phyloP scores from a whole-genome alignment of 2,329 filamentous ascomycete genomes.

The Claviceps sp. region DNA sequence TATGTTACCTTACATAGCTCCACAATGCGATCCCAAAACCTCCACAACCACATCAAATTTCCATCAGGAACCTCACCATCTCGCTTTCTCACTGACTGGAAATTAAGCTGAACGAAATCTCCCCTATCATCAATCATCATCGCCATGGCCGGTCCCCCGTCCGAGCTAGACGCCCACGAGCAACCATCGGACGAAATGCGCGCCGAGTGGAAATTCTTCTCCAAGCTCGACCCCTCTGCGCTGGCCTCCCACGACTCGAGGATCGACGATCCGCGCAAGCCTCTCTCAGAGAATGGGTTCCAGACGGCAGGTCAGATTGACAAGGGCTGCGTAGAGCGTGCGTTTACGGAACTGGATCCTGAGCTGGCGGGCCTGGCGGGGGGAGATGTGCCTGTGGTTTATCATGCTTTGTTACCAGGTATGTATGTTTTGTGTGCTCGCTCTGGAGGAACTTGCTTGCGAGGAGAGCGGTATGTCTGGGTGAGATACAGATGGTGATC shows the following conservation, averaged over 20 bases:
- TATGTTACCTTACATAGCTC: too few relatives aligned
- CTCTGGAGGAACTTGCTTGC: neutral
- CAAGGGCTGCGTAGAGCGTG: neutral
- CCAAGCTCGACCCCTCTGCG: conserved; percentile 41
- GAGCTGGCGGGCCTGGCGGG: conserved; percentile 19
- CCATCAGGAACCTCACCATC: too few relatives aligned
- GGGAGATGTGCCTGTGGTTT: conserved; percentile 40
- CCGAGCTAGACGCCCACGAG: conserved; percentile 59
- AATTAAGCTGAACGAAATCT: too few relatives aligned
- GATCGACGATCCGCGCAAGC: conserved; percentile 39
- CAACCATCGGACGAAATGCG: conserved; percentile 60
- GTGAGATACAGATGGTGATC: too few relatives aligned
- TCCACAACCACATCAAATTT: too few relatives aligned
- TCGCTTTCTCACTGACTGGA: too few relatives aligned
- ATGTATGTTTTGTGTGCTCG: conserved; percentile 29
- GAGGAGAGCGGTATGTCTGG: too few relatives aligned
- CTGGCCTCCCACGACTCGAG: conserved; percentile 38
- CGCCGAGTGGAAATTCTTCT: conserved; percentile 61
- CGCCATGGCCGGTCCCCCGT: conserved; percentile 9
- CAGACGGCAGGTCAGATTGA: neutral
- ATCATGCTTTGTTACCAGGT: conserved; percentile 58
- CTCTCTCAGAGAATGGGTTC: conserved; percentile 21
- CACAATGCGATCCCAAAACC: too few relatives aligned
- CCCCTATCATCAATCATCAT: too few relatives aligned
- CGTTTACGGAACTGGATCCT: conserved; percentile 24